Evolutionary conservation across 192 early-diverging fungal species (phyloP).

Genomic region (Ambispora gerdemannii): DNA sequence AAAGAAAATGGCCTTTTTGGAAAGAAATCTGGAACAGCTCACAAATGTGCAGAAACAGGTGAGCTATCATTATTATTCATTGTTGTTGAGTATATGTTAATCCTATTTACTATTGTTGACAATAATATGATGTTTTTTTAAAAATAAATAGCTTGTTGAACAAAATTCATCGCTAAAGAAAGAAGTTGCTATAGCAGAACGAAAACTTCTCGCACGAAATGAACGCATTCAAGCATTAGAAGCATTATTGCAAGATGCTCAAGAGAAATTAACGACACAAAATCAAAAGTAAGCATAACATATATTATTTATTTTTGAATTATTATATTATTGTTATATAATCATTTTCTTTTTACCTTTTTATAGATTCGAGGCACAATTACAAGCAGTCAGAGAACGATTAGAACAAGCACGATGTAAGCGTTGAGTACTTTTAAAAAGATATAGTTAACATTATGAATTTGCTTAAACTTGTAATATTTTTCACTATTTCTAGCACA

Average conservation of each 20-base stretch:
- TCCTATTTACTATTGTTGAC: no score
- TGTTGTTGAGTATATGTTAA: no score
- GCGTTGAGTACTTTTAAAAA: background rate
- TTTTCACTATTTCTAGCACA: constrained; percentile 32
- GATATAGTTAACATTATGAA: background rate
- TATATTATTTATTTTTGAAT: background rate
- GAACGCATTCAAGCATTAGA: constrained; percentile 94
- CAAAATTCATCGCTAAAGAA: constrained; percentile 97
- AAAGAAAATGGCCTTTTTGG: constrained; percentile 96
- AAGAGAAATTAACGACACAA: constrained; percentile 75
- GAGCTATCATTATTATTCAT: no score
- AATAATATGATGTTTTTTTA: no score
- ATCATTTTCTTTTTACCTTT: background rate
- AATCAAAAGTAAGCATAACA: constrained; percentile 56
- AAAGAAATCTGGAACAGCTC: constrained; percentile 96
- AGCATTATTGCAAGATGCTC: constrained; percentile 73
- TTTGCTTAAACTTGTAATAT: background rate
- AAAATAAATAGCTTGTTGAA: constrained; percentile 80
- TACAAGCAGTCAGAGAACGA: constrained; percentile 71
- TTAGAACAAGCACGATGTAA: constrained; percentile 77
- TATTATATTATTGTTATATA: background rate
- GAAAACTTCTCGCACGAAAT: constrained; percentile 87
- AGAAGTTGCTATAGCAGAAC: constrained; percentile 82
- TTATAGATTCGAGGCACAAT: constrained; percentile 75
- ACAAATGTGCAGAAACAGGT: constrained; percentile 89